Base-by-base conservation (phyloP, 208 protist species). In the Crithidia bombi region DNA sequence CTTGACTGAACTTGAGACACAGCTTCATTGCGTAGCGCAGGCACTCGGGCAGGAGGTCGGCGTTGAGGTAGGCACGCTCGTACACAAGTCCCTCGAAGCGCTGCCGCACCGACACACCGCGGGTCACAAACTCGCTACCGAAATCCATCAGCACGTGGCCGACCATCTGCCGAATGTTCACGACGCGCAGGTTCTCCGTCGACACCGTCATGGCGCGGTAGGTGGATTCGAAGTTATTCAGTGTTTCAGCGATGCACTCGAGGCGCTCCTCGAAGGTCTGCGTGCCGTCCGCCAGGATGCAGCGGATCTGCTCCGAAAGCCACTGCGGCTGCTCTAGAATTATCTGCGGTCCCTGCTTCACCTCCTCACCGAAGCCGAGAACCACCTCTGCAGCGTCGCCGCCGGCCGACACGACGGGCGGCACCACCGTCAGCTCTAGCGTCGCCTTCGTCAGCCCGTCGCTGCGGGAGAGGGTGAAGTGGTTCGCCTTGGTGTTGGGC, bases 91-190 rank as follows among this genome's bases (percentile, higher is more conserved):
- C 74, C 36, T 96, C 85, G 56, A 92, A 96, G 26, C 81, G 75
- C 73, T 94, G 91, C 33, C 81, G 70, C 38, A 96, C 81, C 19
- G 73, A 69, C 14, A 92, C 49, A 5, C 82, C 81, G 26, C 76
- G 80, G 11, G 58, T 67, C 25, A 96, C 83, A 62, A 86, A 94
- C 54, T 91, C 78, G n/a, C 74, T 70, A 12, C 83, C 87, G 59
- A 85, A 92, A 63, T 96, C 87, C 89, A 93, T 94, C 28, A 96
- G 74, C 28, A 96, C 75, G 44, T 91, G 77, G 0, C 91, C 91
- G 51, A 96, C 47, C 78, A 96, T 79, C 64, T 96, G 87, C 0
- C 88, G 84, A 7, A 96, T 78, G 68, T 93, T 89, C 32, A 96
- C 87, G 14, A 87, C 83, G 17, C 84, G 87, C 49, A 93, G 74